A percentile compares a stretch with the other conserved stretches of the same genome.
These are phyloP conservation scores for Heliamphora exappendiculata DNA, from an alignment of 148 eudicot species.

Conservation along the genomic window DNA sequence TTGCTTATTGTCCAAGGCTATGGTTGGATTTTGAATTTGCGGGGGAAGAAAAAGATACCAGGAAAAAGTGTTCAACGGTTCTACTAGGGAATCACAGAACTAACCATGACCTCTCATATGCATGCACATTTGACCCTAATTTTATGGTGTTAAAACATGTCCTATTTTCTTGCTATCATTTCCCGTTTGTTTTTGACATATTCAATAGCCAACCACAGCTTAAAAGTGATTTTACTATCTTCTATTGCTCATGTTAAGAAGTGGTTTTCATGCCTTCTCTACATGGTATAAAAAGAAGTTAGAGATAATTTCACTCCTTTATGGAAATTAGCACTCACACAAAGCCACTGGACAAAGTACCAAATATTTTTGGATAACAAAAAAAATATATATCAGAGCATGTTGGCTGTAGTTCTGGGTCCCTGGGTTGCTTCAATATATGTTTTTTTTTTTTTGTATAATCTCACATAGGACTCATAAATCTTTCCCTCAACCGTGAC, in stretches of 20 bases:
- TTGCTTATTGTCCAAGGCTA: neutral
- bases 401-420: neutral
- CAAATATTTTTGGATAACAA: neutral
- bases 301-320: neutral
- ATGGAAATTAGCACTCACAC: neutral
- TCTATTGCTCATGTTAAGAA: no score
- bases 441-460: neutral
- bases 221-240: no score
- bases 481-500: neutral
- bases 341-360: neutral
- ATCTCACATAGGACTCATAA: neutral
- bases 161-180: no score
- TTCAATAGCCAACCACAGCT: neutral
- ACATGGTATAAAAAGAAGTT: neutral
- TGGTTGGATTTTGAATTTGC: no score
- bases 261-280: neutral
- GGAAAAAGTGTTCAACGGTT: neutral
- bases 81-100: neutral
- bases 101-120: neutral
- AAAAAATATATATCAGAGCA: no score
- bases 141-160: neutral
- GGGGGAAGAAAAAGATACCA: no score
- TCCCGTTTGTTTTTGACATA: no score
- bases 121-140: neutral
- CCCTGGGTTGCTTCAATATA: neutral